A percentile compares a stretch with the other conserved stretches of the same genome.
Conservation (phyloP, 371 early-diverging fungal species). For the Mucor ambiguus region DNA sequence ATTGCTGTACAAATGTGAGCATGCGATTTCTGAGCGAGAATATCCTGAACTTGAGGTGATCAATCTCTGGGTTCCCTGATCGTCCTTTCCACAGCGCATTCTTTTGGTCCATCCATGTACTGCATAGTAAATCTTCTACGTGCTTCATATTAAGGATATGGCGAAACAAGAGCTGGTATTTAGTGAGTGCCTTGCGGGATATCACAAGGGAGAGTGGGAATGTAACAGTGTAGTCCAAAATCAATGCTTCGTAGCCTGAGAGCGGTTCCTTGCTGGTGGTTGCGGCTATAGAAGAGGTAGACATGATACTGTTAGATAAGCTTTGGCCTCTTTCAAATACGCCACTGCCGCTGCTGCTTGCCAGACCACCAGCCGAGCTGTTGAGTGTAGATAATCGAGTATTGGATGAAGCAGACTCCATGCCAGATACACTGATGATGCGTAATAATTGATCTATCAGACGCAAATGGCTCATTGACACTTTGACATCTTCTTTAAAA, state of each 20-base stretch:
- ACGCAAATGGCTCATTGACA: slow-evolving; percentile 62
- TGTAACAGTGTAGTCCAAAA: slow-evolving; percentile 72
- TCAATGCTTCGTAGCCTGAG: slow-evolving; percentile 78
- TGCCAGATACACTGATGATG: slow-evolving; percentile 59
- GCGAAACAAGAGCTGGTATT: slow-evolving; percentile 92
- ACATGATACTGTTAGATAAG: slow-evolving; percentile 20
- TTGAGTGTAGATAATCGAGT: not conserved
- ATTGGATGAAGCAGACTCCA: slow-evolving; percentile 25
- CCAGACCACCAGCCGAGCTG: not conserved
- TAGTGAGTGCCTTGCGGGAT: slow-evolving; percentile 77
- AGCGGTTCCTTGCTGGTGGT: not conserved
- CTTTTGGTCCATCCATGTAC: slow-evolving; percentile 74
- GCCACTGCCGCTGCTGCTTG: too few species aligned
- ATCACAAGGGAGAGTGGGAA: slow-evolving; percentile 93
- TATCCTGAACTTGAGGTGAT: slow-evolving; percentile 65
- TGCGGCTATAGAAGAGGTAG: not conserved
- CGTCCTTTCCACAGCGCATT: slow-evolving; percentile 34
- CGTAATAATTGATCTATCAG: slow-evolving; percentile 75
- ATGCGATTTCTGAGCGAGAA: slow-evolving; percentile 76
- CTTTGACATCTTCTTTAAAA: slow-evolving; percentile 84
- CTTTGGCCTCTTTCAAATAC: slow-evolving; percentile 34
- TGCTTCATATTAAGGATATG: slow-evolving; percentile 86
- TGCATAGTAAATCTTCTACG: slow-evolving; percentile 77
- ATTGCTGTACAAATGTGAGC: slow-evolving; percentile 86
- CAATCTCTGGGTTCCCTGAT: slow-evolving; percentile 36